A percentile compares a stretch with the other conserved stretches of the same genome.
Evolutionary conservation across 805 yeast species (phyloP).

Genomic region (Candida endomychidarum): DNA sequence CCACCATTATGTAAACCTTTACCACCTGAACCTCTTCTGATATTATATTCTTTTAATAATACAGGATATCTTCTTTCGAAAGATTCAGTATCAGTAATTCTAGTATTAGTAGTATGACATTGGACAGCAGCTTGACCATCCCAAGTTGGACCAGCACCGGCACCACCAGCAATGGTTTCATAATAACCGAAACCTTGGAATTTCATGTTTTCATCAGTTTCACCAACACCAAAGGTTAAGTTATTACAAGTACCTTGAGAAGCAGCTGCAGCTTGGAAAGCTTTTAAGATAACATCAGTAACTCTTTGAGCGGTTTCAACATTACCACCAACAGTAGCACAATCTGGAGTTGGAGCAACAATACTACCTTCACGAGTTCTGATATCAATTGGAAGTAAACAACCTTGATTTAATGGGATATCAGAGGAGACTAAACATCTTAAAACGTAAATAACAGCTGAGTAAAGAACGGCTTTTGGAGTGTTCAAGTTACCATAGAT

Average conservation of each 20-base stretch:
- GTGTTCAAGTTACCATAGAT: conserved; percentile 4
- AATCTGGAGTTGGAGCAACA: conserved; percentile 19
- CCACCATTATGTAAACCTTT: conserved; percentile 14
- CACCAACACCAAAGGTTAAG: conserved; percentile 7
- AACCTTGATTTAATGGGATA: conserved; percentile 25
- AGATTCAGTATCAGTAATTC: conserved; percentile 15
- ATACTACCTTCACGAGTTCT: conserved; percentile 16
- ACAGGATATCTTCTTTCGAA: conserved; percentile 15
- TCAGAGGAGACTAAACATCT: conserved; percentile 17
- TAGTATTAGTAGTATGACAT: conserved; percentile 40
- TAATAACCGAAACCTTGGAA: conserved; percentile 12
- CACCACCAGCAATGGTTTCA: conserved; percentile 10
- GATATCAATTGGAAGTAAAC: conserved; percentile 20
- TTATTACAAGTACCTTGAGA: conserved; percentile 17
- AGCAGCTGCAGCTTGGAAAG: conserved; percentile 21
- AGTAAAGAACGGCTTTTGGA: conserved; percentile 1
- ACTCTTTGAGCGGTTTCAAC: conserved; percentile 22
- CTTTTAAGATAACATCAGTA: conserved; percentile 20
- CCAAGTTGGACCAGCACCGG: conserved; percentile 7
- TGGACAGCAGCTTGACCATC: conserved; percentile 31
- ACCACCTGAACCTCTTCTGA: conserved; percentile 15
- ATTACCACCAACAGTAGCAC: conserved; percentile 22
- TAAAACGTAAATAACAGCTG: not conserved
- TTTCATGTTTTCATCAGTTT: conserved; percentile 4
- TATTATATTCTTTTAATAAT: conserved; percentile 5